phyloP scores from a whole-genome alignment of 371 early-diverging fungal genomes.

The Sanchytrium tribonematis region DNA sequence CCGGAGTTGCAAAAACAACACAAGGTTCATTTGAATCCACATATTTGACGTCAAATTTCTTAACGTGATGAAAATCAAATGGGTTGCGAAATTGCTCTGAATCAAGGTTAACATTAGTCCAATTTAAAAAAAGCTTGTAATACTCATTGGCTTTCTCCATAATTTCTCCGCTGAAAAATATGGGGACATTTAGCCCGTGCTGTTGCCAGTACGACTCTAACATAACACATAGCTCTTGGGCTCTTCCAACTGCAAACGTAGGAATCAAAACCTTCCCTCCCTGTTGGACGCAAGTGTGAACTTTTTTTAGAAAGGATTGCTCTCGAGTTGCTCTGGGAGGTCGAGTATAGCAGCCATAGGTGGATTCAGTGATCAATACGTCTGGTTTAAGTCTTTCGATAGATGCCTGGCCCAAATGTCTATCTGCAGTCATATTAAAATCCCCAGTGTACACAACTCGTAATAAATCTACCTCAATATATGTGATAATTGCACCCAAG shows the following conservation, averaged over 20 bases:
- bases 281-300: slow-evolving; percentile 47
- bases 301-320: slow-evolving; percentile 64
- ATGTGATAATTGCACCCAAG: slow-evolving; percentile 88
- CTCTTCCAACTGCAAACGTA: slow-evolving; percentile 79
- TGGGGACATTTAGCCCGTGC: slow-evolving; percentile 51
- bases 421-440: slow-evolving; percentile 89
- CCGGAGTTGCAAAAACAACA: slow-evolving; percentile 86
- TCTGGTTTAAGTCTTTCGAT: slow-evolving; percentile 65
- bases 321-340: slow-evolving; percentile 74
- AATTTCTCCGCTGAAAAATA: slow-evolving; percentile 77
- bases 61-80: slow-evolving; percentile 80
- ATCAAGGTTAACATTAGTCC: slow-evolving; percentile 79
- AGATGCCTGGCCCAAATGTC: slow-evolving; percentile 77
- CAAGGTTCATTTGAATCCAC: slow-evolving; percentile 43
- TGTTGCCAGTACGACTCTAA: slow-evolving; percentile 86
- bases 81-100: slow-evolving; percentile 45
- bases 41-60: slow-evolving; percentile 39
- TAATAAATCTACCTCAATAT: slow-evolving; percentile 8
- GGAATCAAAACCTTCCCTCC: slow-evolving; percentile 89
- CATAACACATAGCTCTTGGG: slow-evolving; percentile 80
- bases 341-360: slow-evolving; percentile 78
- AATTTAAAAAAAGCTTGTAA: slow-evolving; percentile 71
- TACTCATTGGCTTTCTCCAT: slow-evolving; percentile 74
- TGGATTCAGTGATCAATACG: slow-evolving; percentile 77
- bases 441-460: slow-evolving; percentile 80